These are phyloP conservation scores for Cardiospermum halicacabum DNA, from an alignment of 345 rosid species.

Conservation along the genomic window DNA sequence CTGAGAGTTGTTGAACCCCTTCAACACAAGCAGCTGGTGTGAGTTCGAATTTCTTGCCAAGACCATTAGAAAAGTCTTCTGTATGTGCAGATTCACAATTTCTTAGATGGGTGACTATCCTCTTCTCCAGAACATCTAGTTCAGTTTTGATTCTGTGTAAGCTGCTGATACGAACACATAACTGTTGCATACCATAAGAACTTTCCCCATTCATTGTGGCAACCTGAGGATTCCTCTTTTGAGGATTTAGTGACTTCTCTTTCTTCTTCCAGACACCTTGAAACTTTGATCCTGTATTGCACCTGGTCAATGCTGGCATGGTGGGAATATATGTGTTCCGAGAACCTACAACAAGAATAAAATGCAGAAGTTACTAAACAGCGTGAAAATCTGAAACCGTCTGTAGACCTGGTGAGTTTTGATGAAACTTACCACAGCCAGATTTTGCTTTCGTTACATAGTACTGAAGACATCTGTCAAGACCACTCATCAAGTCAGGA, in stretches of 20 bases:
- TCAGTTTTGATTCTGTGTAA: conserved; percentile 72
- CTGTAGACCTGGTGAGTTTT: conserved; percentile 13
- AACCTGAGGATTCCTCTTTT: conserved; percentile 75
- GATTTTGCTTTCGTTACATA: conserved; percentile 81
- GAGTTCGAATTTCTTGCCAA: conserved; percentile 79
- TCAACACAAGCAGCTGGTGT: conserved; percentile 78
- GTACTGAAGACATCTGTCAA: conserved; percentile 85
- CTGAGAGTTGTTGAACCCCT: conserved; percentile 87
- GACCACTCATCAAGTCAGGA: conserved; percentile 80
- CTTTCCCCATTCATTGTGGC: conserved; percentile 55
- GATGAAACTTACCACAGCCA: conserved; percentile 67
- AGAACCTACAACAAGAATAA: conserved; percentile 49
- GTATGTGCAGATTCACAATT: conserved; percentile 86
- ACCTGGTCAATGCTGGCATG: conserved; percentile 92
- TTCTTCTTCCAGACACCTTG: conserved; percentile 94
- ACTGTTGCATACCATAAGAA: conserved; percentile 63
- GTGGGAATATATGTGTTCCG: conserved; percentile 74
- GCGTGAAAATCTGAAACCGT: conserved; percentile 8
- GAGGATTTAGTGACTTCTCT: conserved; percentile 64
- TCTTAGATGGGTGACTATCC: conserved; percentile 80
- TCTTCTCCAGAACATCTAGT: conserved; percentile 75
- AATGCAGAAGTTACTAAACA: conserved; percentile 19
- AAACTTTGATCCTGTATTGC: conserved; percentile 71
- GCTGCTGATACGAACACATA: conserved; percentile 77
- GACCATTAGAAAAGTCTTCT: conserved; percentile 81